Evolutionary conservation across 2,329 filamentous ascomycete species (phyloP).

Genomic region (Fusarium nodosum): DNA sequence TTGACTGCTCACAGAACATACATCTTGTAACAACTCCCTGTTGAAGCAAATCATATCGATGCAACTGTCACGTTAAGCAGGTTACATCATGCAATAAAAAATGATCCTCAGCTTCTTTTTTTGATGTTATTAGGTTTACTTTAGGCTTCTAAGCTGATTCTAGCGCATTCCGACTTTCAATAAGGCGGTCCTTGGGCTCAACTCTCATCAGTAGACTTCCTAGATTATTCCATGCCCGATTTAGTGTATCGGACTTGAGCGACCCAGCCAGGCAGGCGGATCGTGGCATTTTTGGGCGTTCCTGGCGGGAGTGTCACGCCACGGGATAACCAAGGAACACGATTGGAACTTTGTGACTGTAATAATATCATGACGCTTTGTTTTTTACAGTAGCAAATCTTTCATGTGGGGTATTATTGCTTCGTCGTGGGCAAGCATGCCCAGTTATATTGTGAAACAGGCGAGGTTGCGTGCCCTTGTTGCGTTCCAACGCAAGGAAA

Average conservation of each 20-base stretch:
- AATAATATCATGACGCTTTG: constrained; percentile 4
- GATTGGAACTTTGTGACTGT: constrained; percentile 23
- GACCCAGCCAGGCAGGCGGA: constrained; percentile 5
- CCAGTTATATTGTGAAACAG: constrained; percentile 34
- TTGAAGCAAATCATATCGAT: constrained; percentile 14
- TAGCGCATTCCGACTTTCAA: constrained; percentile 10
- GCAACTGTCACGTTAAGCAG: not conserved
- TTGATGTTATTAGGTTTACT: constrained; percentile 5
- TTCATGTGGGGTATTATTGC: constrained; percentile 7
- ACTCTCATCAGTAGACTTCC: constrained; percentile 3
- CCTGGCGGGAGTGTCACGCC: constrained; percentile 25
- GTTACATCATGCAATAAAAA: constrained; percentile 4
- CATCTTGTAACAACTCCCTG: constrained; percentile 10
- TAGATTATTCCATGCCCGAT: constrained; percentile 16
- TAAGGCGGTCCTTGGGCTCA: constrained; percentile 5
- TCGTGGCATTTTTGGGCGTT: constrained; percentile 14
- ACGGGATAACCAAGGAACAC: constrained; percentile 16
- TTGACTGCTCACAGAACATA: constrained; percentile 2
- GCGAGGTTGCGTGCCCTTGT: constrained; percentile 19
- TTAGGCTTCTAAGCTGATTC: constrained; percentile 10
- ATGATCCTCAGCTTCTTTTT: not conserved
- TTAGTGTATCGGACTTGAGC: constrained; percentile 19
- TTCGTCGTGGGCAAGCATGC: constrained; percentile 6
- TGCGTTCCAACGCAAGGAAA: constrained; percentile 38
- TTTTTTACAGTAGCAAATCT: constrained; percentile 4